phyloP scores from a whole-genome alignment of 2,329 filamentous ascomycete genomes.

The Colletotrichum coccodes region DNA sequence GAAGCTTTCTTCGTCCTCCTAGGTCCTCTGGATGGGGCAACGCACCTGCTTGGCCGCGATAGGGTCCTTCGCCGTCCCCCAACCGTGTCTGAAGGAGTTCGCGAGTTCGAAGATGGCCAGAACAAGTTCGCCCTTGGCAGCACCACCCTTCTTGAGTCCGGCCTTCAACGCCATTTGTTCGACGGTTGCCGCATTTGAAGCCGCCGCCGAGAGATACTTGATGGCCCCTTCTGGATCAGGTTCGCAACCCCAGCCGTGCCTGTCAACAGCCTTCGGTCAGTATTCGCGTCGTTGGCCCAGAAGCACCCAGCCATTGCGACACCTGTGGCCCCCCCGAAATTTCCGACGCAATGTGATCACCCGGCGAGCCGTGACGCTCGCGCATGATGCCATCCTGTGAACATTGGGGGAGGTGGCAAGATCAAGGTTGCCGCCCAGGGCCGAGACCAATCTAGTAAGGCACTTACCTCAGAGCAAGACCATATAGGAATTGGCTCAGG shows the following conservation, averaged over 20 bases:
- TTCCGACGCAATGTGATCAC: slow-evolving; percentile 6
- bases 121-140: slow-evolving; percentile 94
- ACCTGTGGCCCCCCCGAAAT: not conserved
- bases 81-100: slow-evolving; percentile 93
- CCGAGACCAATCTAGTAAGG: slow-evolving; percentile 12
- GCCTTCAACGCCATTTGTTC: slow-evolving; percentile 87
- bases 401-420: not conserved
- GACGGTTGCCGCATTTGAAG: slow-evolving; percentile 87
- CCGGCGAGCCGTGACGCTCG: not conserved
- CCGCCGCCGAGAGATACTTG: slow-evolving; percentile 86
- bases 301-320: not conserved
- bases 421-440: slow-evolving; percentile 4
- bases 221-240: slow-evolving; percentile 80
- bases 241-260: slow-evolving; percentile 92
- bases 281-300: slow-evolving; percentile 8
- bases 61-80: slow-evolving; percentile 89
- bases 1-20: not conserved
- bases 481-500: slow-evolving; percentile 94
- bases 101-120: slow-evolving; percentile 96
- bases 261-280: slow-evolving; percentile 46
- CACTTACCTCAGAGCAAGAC: slow-evolving; percentile 84
- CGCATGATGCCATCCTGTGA: not conserved
- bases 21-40: slow-evolving; percentile 27
- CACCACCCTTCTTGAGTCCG: slow-evolving; percentile 91
- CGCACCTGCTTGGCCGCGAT: slow-evolving; percentile 80